Evolutionary conservation across 2,329 filamentous ascomycete species (phyloP), one percentile per base, ranked within the genome.

Genomic region (Fusarium domesticum): DNA sequence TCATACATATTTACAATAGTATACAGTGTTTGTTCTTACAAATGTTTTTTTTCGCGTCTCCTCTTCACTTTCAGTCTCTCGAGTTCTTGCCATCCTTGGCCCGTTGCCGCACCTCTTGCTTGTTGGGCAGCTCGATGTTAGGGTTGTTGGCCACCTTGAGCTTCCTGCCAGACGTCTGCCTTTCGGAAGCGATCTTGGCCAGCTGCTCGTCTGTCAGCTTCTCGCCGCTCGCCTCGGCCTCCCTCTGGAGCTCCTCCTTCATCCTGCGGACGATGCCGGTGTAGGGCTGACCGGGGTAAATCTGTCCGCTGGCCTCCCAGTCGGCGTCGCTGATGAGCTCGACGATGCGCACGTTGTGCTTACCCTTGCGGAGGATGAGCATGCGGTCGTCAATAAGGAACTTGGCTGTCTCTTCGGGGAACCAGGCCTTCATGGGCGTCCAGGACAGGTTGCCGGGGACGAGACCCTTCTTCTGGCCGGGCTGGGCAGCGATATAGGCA

Each of bases 261-360:
- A 78, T 59, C 39, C 64, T 55, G 32, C 79, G 72, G 15, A 78
- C 57, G 18, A 62, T 52, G 38, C 79, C 79, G 6, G 70, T 77
- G 54, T 58, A 68, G 1, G 74, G 70, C 64, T 80, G 68, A 35
- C 80, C 80, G 1, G 75, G 72, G 60, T 83, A 83, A 15, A 65
- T 65, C 49, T 68, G 45, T 19, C 78, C 78, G 43, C 69, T 73
- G 5, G 53, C 58, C 33, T 64, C 57, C 72, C 76, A 83, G 47
- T 74, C 74, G 36, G 77, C 69, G 57, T 85, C 78, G 48, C 65
- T 68, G 20, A 85, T 68, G 49, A 85, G 70, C 64, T 83, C 71
- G 39, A 85, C 70, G 51, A 84, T 73, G 35, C 80, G 76, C 35
- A 85, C 64, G 50, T 83, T 81, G 64, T 82, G 76, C 68, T 83